Evolutionary conservation across 768 basidiomycete genomes (phyloP).

Genomic region (Phylloporus scabripes): DNA sequence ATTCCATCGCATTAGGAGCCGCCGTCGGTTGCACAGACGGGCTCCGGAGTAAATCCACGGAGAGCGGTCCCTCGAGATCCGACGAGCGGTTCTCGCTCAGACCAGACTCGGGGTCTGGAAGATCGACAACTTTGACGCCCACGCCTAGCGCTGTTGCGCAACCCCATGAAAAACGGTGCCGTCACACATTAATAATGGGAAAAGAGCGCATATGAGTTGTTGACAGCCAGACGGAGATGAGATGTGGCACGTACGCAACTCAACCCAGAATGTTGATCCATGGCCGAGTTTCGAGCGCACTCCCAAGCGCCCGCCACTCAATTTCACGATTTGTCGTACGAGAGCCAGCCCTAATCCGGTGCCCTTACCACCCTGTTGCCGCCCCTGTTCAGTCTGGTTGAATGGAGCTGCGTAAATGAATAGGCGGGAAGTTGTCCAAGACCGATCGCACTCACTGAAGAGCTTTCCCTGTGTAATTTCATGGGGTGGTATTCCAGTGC

Average conservation of each 20-base stretch:
- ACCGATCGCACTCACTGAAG: conserved; percentile 47
- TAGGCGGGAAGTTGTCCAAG: conserved; percentile 6
- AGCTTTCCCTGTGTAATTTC: conserved; percentile 70
- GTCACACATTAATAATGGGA: conserved; percentile 6
- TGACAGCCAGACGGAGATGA: conserved; percentile 10
- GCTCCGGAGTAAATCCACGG: conserved; percentile 20
- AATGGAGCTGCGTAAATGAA: conserved; percentile 48
- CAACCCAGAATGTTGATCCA: conserved; percentile 89
- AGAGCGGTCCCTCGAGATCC: conserved; percentile 25
- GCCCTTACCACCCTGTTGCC: conserved; percentile 67
- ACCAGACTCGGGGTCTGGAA: conserved; percentile 21
- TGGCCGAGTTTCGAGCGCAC: conserved; percentile 55
- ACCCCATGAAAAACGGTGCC: conserved; percentile 3
- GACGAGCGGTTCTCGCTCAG: conserved; percentile 17
- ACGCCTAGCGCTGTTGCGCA: conserved; percentile 52
- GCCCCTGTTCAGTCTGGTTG: conserved; percentile 73
- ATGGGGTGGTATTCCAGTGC: conserved; percentile 52
- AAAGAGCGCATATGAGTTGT: conserved; percentile 7
- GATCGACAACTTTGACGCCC: conserved; percentile 45
- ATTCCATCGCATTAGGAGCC: conserved; percentile 46
- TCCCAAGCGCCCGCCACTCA: conserved; percentile 70
- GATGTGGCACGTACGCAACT: conserved; percentile 44
- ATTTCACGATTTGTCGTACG: conserved; percentile 72
- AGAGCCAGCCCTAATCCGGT: conserved; percentile 73
- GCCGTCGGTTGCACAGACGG: conserved; percentile 6